phyloP scores from a whole-genome alignment of 495 filamentous ascomycete species.

The Tetracladium marchalianum region DNA sequence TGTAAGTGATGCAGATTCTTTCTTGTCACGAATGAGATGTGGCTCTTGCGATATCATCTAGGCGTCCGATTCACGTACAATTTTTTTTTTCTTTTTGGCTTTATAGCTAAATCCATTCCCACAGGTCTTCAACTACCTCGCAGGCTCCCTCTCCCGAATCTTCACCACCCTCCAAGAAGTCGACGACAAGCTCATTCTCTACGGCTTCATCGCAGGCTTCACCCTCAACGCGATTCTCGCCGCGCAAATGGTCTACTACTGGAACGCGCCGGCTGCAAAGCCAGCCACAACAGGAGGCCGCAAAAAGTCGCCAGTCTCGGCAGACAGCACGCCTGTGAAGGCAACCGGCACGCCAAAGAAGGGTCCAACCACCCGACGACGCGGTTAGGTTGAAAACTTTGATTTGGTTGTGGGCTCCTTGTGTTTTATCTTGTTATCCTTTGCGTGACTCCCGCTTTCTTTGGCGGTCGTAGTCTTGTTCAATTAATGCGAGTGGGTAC shows the following conservation, averaged over 20 bases:
- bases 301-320: constrained; percentile 9
- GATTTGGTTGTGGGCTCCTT: constrained; percentile 1
- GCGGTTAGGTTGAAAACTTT: constrained; percentile 25
- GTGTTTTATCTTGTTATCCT: constrained; percentile 2
- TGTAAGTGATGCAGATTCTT: constrained; percentile 41
- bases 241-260: constrained; percentile 91
- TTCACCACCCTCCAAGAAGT: constrained; percentile 97
- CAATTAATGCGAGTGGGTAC: background rate
- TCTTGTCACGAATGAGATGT: background rate
- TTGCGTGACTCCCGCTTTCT: constrained; percentile 17
- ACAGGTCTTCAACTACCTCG: constrained; percentile 96
- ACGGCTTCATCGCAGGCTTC: constrained; percentile 84
- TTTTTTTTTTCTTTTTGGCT: background rate
- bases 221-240: constrained; percentile 78
- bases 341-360: constrained; percentile 35
- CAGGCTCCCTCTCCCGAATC: constrained; percentile 83
- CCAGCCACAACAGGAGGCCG: constrained; percentile 7
- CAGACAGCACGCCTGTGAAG: constrained; percentile 14
- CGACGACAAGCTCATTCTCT: constrained; percentile 88
- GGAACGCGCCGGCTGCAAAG: constrained; percentile 52
- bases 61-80: background rate
- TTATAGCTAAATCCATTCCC: constrained; percentile 5
- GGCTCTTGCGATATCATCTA: background rate
- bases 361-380: constrained; percentile 42
- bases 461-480: constrained; percentile 18